These are phyloP conservation scores for Diplogelasinospora grovesii DNA, from an alignment of 495 filamentous ascomycete genomes.

Conservation along the genomic window DNA sequence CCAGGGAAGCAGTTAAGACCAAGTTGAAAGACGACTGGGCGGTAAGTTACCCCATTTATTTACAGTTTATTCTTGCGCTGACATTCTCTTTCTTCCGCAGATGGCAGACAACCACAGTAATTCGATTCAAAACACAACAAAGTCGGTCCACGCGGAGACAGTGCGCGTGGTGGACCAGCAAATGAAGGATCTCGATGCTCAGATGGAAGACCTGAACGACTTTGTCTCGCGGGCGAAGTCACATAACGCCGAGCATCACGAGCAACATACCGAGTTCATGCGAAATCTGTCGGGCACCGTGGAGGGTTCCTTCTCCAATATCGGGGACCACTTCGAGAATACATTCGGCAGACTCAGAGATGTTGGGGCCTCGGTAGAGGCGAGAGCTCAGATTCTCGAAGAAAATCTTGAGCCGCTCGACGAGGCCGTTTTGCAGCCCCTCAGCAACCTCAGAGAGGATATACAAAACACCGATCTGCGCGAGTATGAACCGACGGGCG, in stretches of 20 bases:
- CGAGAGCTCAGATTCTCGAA: constrained; percentile 46
- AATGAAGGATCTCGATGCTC: constrained; percentile 72
- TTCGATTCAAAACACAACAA: constrained; percentile 72
- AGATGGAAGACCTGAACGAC: constrained; percentile 84
- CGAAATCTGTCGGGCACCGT: constrained; percentile 55
- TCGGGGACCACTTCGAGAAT: constrained; percentile 57
- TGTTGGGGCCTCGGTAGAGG: constrained; percentile 56
- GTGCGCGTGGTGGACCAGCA: constrained; percentile 85
- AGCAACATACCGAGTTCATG: constrained; percentile 56
- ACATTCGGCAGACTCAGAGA: constrained; percentile 54
- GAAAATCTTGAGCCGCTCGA: constrained; percentile 52
- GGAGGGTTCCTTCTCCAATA: constrained; percentile 60
- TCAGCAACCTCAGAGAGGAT: constrained; percentile 58
- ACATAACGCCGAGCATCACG: constrained; percentile 71
- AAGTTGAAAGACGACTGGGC: constrained; percentile 86
- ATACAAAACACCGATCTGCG: constrained; percentile 55
- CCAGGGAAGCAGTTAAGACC: constrained; percentile 67
- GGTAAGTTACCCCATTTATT: constrained; percentile 39
- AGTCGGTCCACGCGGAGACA: constrained; percentile 86
- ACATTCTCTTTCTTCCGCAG: constrained; percentile 43
- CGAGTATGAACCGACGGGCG: constrained; percentile 77
- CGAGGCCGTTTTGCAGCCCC: constrained; percentile 56
- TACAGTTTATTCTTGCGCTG: constrained; percentile 20
- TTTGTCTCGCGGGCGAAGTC: constrained; percentile 79
- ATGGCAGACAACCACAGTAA: constrained; percentile 69